Evolutionary conservation across 495 filamentous ascomycete genomes (phyloP), one percentile per base, ranked within the genome.

Genomic region (Penicillium goetzii): DNA sequence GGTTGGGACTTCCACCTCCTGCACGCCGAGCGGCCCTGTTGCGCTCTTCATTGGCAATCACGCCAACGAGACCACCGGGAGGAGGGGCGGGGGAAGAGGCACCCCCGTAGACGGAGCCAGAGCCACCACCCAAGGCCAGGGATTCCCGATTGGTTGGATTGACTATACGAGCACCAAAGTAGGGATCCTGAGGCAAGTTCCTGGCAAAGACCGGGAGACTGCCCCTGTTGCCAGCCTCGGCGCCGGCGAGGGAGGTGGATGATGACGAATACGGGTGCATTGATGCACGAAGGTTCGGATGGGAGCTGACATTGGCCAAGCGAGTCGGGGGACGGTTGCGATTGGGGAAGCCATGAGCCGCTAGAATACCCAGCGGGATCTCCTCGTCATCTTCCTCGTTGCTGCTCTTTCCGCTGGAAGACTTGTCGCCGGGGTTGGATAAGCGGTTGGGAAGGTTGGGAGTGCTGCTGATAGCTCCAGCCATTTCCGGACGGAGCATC

Each of bases 301-400:
- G 81, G 14, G 91, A 92, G 55, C 80, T 85, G 72, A 86, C 82
- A 43, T 83, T 86, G 53, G 80, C 83, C 34, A 92, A 81, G 33
- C 88, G 85, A 43, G 84, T 90, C 3, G 95, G 94, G 12, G 92
- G 90, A 33, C 91, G 85, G 64, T 87, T 89, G 75, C 87, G 92
- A 68, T 85, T 88, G 4, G 95, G 95, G 69, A 99, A 99, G 21
- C 95, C 95, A 73, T 98, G 94, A 11, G 92, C 92, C 53, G 90
- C 88, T 33, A 98, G 78, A 68, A 98, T 94, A 9, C 88, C 95
- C 43, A 99, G 77, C 0, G 95, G 95, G 17, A 95, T 82, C 60
- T 96, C 92, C 52, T 96, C 92, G 66, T 96, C 92, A 56, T 93
- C 91, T 58, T 93, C 91, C 28, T 84, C 85, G 57, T 78, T 81